Evolutionary conservation across 2,329 filamentous ascomycete species (phyloP), one percentile per base, ranked within the genome.

Genomic region (Aspergillus piperis): DNA sequence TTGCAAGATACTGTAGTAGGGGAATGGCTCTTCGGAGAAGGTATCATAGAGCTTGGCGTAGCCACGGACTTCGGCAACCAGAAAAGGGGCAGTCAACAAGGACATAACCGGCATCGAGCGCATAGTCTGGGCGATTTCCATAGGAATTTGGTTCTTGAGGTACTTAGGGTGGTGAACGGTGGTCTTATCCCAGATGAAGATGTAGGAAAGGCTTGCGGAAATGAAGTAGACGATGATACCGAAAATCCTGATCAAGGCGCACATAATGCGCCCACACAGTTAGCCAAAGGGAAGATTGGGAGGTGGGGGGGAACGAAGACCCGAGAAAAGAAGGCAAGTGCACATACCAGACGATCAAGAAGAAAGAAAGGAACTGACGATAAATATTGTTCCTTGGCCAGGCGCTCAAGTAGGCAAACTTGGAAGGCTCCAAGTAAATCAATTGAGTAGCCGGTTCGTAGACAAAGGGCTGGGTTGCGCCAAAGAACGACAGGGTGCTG

Each of bases 131-230:
- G 82, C 81, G 71, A 98, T 96, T 76, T 98, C 94, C 70, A 92
- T 85, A 61, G 83, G 82, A 65, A 97, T 89, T 77, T 97, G 94
- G 78, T 96, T 94, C 80, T 95, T 96, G 72, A 97, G 88, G 77
- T 94, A 98, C 73, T 95, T 95, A 51, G 94, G 94, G 76, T 98
- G 94, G 55, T 91, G 82, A 78, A 94, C 87, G 48, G 91, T 95
- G 44, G 87, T 85, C 78, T 97, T 95, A 79, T 97, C 93, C 80
- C 96, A 97, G 73, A 97, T 83, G 79, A 96, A 89, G 71, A 89
- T 70, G 79, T 96, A 98, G 15, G 92, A 96, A 17, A 96, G 82
- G 5, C 88, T 84, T 3, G 93, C 90, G 73, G 91, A 92, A 65
- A 91, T 70, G 76, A 94, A 96, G 83, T 97, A 98, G 58, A 95